Base-by-base conservation (phyloP, 768 basidiomycete genomes). In the Suillus brevipes region DNA sequence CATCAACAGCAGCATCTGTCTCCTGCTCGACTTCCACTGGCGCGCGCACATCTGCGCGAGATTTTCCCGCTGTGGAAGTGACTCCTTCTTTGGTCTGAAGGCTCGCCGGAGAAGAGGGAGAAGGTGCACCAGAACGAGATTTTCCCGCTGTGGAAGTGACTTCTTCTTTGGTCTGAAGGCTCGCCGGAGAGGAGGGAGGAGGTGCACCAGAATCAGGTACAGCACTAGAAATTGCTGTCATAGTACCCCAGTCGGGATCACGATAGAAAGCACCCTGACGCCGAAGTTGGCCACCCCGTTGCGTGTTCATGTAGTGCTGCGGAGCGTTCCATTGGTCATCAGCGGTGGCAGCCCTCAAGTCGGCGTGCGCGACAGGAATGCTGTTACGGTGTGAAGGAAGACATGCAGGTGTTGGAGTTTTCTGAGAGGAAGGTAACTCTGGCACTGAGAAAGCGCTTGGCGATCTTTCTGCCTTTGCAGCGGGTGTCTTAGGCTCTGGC, bases 191-290 rank as follows among this genome's bases (percentile, higher is more conserved):
- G 12, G 57, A 40, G 25, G 10, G 25, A 16, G 36, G 55, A 57
- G 37, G 13, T 13, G 7, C 23, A n/a, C 56, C 23, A 25, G 37
- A 38, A 25, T 58, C 16, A 28, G 37, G 16, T 25, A 25, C 23
- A 58, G 16, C 38, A 10, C 25, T 37, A 40, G 57, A 9, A 18
- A 18, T 16, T 40, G 16, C 37, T 14, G 57, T 18, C 61, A 62
- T 62, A 13, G 61, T 12, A 20, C 37, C 14, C 61, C 61, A 62
- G 31, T 60, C 25, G 18, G 62, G 62, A n/a, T 42, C 42, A 18
- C 25, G 56, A n/a, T 63, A 63, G 20, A 63, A 63, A 25, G 62
- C 55, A 63, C 62, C 62, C 3, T 63, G 62, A 31, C 62, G 62
- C 13, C 37, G 37, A 2, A 63, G 34, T 25, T 3, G 14, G 8